Evolutionary conservation across 179 eudicot species (phyloP), one percentile per base, ranked within the genome.

Genomic region (Heliamphora pulchella): DNA sequence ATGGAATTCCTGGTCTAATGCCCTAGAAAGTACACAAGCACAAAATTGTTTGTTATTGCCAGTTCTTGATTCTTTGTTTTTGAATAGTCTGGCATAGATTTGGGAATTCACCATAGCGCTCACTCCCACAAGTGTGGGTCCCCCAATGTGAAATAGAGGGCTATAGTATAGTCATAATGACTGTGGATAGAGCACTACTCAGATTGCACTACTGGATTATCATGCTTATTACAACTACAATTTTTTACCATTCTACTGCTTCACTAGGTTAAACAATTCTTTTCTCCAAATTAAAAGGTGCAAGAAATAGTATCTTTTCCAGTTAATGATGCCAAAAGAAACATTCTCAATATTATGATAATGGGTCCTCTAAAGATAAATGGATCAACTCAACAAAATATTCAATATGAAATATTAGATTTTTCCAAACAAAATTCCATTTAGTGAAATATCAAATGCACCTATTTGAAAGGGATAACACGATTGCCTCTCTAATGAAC

Each of bases 61-160:
- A 54, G 76, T 73, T 73, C 76, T 31, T 6, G 17, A 54, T 51
- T 20, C 46, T 73, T 54, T 22, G 62, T 71, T 48, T 69, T 31
- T 31, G 31, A 31, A 31, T 31, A 31, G 31, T 0, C 31, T 31
- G 31, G 31, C 31, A 31, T 31, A 31, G 31, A 31, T 31, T 31
- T 31, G 31, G 31, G 31, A 31, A 31, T 31, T 31, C 64, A 59
- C 6, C 64, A 59, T 15, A 59, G 64, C 11, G 2, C 68, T 22
- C 41, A 5, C 48, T 67, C 15, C 41, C 48, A 39, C 71, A 67
- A 10, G n/a, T 39, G 22, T 11, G 48, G n/a, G n/a, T 41, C 48
- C 17, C 48, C 39, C 17, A 10, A 43, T 41, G 48, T 67, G 71
- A 64, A 9, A 64, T 43, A 31, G 2, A 64, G 10, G 43, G 47